phyloP scores from a whole-genome alignment of 495 filamentous ascomycete genomes.

The Chlorociboria aeruginascens region DNA sequence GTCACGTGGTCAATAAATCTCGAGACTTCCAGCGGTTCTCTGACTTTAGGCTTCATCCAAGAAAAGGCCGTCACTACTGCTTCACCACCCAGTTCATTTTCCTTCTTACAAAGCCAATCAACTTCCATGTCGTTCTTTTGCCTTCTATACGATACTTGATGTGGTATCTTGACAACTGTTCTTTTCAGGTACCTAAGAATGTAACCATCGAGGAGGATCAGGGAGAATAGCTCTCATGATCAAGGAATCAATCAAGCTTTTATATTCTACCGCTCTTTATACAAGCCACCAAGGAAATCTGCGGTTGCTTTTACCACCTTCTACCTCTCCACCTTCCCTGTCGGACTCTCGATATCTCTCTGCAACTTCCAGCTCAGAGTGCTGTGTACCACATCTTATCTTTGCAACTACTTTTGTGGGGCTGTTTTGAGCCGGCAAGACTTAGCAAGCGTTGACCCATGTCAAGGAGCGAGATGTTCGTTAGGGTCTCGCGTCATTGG shows the following conservation, averaged over 20 bases:
- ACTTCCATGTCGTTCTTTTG: conserved; percentile 1
- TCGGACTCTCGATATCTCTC: no score
- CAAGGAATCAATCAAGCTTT: conserved; percentile 2
- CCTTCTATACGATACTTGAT: background rate
- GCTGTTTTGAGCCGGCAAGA: no score
- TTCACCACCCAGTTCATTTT: background rate
- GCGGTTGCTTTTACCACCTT: no score
- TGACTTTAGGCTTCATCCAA: conserved; percentile 3
- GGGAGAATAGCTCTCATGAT: conserved; percentile 1
- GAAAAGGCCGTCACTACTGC: conserved; percentile 1
- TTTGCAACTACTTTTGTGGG: no score
- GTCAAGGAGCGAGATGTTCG: no score
- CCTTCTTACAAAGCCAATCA: background rate
- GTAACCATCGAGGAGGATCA: background rate
- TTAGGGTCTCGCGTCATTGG: no score
- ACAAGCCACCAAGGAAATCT: no score
- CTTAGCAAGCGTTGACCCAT: no score
- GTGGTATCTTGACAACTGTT: conserved; percentile 3
- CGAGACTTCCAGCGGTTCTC: conserved; percentile 8
- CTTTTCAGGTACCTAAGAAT: background rate
- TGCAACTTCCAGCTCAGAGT: no score
- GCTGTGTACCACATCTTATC: no score
- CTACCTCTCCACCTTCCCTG: no score
- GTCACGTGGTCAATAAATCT: conserved; percentile 5
- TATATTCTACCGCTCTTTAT: conserved; percentile 3